Evolutionary conservation across 164 flowering plant species (phyloP).

Genomic region (Platanus orientalis): DNA sequence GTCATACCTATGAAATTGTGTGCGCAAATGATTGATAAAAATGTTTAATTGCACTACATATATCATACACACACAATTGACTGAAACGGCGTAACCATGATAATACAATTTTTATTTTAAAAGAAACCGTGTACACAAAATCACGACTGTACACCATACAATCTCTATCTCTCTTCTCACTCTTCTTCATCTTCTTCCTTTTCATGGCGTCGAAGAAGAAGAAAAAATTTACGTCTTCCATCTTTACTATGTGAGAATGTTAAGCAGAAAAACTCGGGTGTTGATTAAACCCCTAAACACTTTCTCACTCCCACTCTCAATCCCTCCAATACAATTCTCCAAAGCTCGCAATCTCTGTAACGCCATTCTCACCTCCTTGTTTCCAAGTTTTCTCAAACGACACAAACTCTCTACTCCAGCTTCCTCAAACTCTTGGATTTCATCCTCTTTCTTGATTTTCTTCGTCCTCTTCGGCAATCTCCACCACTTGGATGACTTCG

Average conservation of each 20-base stretch:
- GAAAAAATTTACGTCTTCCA: too few species aligned
- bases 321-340: conserved; percentile 45
- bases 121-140: too few species aligned
- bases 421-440: conserved; percentile 41
- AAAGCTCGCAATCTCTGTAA: conserved; percentile 40
- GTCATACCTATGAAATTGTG: too few species aligned
- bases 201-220: too few species aligned
- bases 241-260: conserved; percentile 47
- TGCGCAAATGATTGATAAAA: too few species aligned
- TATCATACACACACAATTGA: too few species aligned
- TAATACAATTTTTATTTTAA: too few species aligned
- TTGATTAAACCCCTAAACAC: conserved; percentile 64
- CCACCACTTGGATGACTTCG: conserved; percentile 15
- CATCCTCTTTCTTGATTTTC: conserved; percentile 21
- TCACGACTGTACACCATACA: conserved; percentile 1
- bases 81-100: too few species aligned
- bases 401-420: conserved; percentile 27
- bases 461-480: conserved; percentile 26
- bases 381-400: conserved; percentile 36
- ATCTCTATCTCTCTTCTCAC: background rate
- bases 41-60: too few species aligned
- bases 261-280: conserved; percentile 70
- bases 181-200: too few species aligned
- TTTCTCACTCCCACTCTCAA: conserved; percentile 49
- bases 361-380: conserved; percentile 41